Evolutionary conservation across 805 yeast genomes (phyloP).

Genomic region (Teunomyces atbi): DNA sequence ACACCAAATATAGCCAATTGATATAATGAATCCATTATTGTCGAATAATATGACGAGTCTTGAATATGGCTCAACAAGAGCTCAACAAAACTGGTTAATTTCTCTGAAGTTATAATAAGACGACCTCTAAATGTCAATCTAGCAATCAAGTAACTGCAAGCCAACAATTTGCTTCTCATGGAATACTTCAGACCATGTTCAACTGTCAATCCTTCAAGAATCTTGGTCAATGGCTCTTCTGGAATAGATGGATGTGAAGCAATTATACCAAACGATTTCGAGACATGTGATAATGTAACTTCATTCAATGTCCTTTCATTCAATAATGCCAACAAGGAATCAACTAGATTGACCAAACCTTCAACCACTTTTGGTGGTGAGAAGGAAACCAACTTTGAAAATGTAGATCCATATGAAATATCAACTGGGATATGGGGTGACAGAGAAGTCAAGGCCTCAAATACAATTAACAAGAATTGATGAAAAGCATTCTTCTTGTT

Average conservation of each 20-base stretch:
- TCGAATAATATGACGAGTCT: slow-evolving; percentile 20
- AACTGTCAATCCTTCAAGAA: slow-evolving; percentile 9
- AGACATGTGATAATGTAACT: slow-evolving; percentile 28
- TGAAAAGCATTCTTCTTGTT: slow-evolving; percentile 11
- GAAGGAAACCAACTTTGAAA: slow-evolving; percentile 32
- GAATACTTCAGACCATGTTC: slow-evolving; percentile 11
- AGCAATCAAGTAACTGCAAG: slow-evolving; percentile 46
- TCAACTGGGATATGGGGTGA: slow-evolving; percentile 16
- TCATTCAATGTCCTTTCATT: slow-evolving; percentile 21
- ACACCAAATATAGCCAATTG: slow-evolving; percentile 48
- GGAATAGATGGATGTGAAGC: slow-evolving; percentile 38
- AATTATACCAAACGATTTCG: slow-evolving; percentile 49
- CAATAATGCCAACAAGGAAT: slow-evolving; percentile 24
- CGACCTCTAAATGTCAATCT: slow-evolving; percentile 38
- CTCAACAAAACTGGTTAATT: slow-evolving; percentile 4
- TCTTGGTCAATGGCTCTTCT: slow-evolving; percentile 5
- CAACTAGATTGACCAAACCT: slow-evolving; percentile 15
- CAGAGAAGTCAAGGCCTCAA: slow-evolving; percentile 31
- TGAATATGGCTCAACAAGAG: slow-evolving; percentile 9
- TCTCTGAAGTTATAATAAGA: slow-evolving; percentile 1
- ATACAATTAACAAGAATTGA: slow-evolving; percentile 29
- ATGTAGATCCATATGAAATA: slow-evolving; percentile 30
- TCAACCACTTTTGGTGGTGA: slow-evolving; percentile 27
- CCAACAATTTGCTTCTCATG: slow-evolving; percentile 23
- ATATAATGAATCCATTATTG: slow-evolving; percentile 38